phyloP scores from a whole-genome alignment of 495 filamentous ascomycete species.

The Aspergillus saccharolyticus region DNA sequence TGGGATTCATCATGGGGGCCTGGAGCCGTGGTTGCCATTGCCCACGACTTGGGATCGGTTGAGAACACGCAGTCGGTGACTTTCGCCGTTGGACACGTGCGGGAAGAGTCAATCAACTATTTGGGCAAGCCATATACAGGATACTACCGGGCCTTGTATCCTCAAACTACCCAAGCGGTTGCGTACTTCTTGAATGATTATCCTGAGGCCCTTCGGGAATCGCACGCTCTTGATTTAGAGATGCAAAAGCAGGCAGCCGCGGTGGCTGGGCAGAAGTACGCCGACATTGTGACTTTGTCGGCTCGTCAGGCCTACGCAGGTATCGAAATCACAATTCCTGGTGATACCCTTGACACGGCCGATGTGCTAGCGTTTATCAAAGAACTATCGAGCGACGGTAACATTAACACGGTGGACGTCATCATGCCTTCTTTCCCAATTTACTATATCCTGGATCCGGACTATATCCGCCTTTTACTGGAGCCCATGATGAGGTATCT shows the following conservation, averaged over 20 bases:
- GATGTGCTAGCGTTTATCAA: slow-evolving; percentile 48
- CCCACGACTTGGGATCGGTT: slow-evolving; percentile 41
- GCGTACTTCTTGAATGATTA: slow-evolving; percentile 44
- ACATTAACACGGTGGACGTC: slow-evolving; percentile 50
- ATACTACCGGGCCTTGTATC: slow-evolving; percentile 37
- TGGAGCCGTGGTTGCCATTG: slow-evolving; percentile 31
- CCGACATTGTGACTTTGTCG: slow-evolving; percentile 43
- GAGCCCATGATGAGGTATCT: slow-evolving; percentile 50
- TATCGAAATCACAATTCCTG: slow-evolving; percentile 43
- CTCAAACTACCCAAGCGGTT: slow-evolving; percentile 29
- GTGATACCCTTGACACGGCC: slow-evolving; percentile 36
- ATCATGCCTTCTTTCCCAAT: slow-evolving; percentile 47
- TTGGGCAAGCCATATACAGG: slow-evolving; percentile 40
- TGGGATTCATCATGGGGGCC: slow-evolving; percentile 22
- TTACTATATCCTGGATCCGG: slow-evolving; percentile 45
- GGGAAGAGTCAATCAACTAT: slow-evolving; percentile 45
- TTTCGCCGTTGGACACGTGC: slow-evolving; percentile 45
- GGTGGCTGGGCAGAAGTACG: slow-evolving; percentile 40
- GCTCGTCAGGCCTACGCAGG: slow-evolving; percentile 47
- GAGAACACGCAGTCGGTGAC: slow-evolving; percentile 27
- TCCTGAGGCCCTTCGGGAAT: slow-evolving; percentile 30
- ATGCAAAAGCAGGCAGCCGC: slow-evolving; percentile 24
- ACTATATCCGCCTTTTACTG: slow-evolving; percentile 44
- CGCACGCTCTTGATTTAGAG: slow-evolving; percentile 30
- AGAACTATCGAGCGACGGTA: slow-evolving; percentile 49